A percentile compares a stretch with the other conserved stretches of the same genome.
These are phyloP conservation scores for Ogataea nonfermentans DNA, from an alignment of 805 yeast species.

Conservation along the genomic window DNA sequence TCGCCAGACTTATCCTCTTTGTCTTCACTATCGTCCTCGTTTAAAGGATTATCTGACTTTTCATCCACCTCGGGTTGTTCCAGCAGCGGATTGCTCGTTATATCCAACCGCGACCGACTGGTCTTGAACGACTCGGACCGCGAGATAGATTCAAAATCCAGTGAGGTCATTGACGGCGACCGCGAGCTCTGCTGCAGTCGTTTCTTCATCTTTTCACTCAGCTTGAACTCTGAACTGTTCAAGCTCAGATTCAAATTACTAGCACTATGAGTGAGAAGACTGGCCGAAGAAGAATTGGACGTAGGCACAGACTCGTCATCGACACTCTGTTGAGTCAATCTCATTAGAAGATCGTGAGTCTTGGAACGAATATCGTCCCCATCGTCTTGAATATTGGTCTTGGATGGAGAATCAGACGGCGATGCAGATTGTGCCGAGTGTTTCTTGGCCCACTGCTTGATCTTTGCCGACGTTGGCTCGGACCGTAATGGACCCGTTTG, in stretches of 20 bases:
- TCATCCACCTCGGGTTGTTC: slow-evolving; percentile 14
- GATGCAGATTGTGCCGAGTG: slow-evolving; percentile 39
- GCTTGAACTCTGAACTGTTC: slow-evolving; percentile 23
- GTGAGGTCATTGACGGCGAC: slow-evolving; percentile 22
- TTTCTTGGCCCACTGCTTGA: slow-evolving; percentile 72
- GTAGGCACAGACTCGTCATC: slow-evolving; percentile 14
- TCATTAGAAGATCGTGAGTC: slow-evolving; percentile 30
- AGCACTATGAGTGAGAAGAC: slow-evolving; percentile 1
- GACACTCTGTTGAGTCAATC: slow-evolving; percentile 21
- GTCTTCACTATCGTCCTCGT: slow-evolving; percentile 11
- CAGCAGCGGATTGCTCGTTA: slow-evolving; percentile 15
- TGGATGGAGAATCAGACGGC: slow-evolving; percentile 10
- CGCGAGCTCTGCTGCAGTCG: slow-evolving; percentile 27
- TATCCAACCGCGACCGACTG: slow-evolving; percentile 19
- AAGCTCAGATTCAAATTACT: slow-evolving; percentile 6
- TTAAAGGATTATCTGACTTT: slow-evolving; percentile 7
- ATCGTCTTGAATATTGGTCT: slow-evolving; percentile 9
- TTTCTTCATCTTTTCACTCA: slow-evolving; percentile 32
- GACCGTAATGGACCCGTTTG: slow-evolving; percentile 79
- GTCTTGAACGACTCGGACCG: slow-evolving; percentile 25
- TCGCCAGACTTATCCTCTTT: slow-evolving; percentile 3
- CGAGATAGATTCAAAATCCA: slow-evolving; percentile 23
- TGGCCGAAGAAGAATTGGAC: slow-evolving; percentile 15
- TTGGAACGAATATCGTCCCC: slow-evolving; percentile 27
- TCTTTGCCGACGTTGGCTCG: slow-evolving; percentile 76